phyloP scores from a whole-genome alignment of 1,139 yeast species.

The Geotrichum cucujoidarum region DNA sequence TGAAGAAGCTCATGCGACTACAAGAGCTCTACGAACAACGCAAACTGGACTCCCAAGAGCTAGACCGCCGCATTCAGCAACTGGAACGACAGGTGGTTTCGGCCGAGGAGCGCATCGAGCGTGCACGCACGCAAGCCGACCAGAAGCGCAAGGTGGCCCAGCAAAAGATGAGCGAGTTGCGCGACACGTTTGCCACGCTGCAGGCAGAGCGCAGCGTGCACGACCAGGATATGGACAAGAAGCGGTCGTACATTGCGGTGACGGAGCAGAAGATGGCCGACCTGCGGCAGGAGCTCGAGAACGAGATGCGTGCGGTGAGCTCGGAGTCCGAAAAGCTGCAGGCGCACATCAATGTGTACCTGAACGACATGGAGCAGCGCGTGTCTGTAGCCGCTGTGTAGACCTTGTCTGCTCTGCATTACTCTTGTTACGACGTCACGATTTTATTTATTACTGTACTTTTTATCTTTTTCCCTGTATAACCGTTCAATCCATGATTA shows the following conservation, averaged over 20 bases:
- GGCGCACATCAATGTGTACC: slow-evolving; percentile 47
- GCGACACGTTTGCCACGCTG: slow-evolving; percentile 46
- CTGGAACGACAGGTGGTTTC: slow-evolving; percentile 50
- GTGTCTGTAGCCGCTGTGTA: background rate
- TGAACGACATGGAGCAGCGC: slow-evolving; percentile 45
- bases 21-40: slow-evolving; percentile 49
- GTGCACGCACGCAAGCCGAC: slow-evolving; percentile 48
- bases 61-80: slow-evolving; percentile 48
- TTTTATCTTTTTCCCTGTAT: background rate
- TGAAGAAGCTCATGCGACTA: slow-evolving; percentile 40
- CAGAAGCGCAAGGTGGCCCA: slow-evolving; percentile 46
- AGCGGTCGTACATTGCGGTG: slow-evolving; percentile 45
- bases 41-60: slow-evolving; percentile 44
- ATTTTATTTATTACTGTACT: too few species aligned
- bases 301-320: slow-evolving; percentile 51
- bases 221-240: slow-evolving; percentile 49
- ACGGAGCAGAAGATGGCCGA: slow-evolving; percentile 46
- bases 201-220: slow-evolving; percentile 49
- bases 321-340: slow-evolving; percentile 52
- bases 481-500: too few species aligned
- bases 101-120: slow-evolving; percentile 50
- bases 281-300: slow-evolving; percentile 45
- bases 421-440: too few species aligned
- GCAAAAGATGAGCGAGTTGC: slow-evolving; percentile 44
- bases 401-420: too few species aligned